Base-by-base conservation (phyloP, 2,329 filamentous ascomycete genomes). In the Clonostachys rosea region DNA sequence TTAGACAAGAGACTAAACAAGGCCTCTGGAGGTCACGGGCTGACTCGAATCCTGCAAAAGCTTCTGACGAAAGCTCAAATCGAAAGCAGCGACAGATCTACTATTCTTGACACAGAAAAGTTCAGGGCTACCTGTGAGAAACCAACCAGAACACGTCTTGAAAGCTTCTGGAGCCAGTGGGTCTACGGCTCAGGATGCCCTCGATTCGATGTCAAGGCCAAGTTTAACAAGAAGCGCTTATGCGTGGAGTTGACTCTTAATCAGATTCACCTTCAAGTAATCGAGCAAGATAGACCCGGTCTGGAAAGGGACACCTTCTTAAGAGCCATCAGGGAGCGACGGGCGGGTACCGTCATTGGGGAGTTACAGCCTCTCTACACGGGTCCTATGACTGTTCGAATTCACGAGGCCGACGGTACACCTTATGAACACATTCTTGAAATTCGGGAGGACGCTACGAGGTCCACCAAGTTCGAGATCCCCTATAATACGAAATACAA, bases 401-500 rank as follows among this genome's bases (percentile, higher is more conserved):
- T 99, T 52, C 94, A 99, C 68, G 94, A 99, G 70, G 94, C 94
- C 20, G 95, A 99, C 60, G 94, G 94, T 10, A 97, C 94, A 1
- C 94, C 94, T 3, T 99, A 99, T 60, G 94, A 99, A 63, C 94
- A 99, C 61, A 96, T 96, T 52, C 86, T 97, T 34, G 90, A 96
- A 58, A 95, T 99, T 61, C 91, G 91, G 50, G 91, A 96, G 55
- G 85, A 86, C 30, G 80, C 83, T 13, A 89, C 87, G 3, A 89
- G 87, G 56, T 73, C 71, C 2, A 76, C 76, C 20, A 94, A 88
- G 61, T 88, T 97, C 50, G 91, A 96, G 52, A 96, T 99, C 50
- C 91, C 92, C 1, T 99, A 99, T 69, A 97, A 97, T 59, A 99
- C 94, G 1, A 99, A 99, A 64, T 99, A 99, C 71, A 99, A 97